Conservation (phyloP, 108 stramenopile species). For the Skeletonema grethae region DNA sequence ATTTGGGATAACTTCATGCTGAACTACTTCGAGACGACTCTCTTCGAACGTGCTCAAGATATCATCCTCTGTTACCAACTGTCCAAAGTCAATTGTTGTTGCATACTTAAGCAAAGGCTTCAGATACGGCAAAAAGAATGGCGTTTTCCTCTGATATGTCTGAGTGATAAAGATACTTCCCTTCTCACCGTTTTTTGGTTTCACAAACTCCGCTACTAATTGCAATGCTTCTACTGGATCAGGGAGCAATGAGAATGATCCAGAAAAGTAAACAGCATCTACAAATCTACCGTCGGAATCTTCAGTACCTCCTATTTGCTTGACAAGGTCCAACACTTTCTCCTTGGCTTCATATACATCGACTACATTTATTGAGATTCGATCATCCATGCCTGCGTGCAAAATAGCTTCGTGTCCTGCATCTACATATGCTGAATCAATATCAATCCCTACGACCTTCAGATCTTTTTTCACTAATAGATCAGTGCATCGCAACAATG, state of each 20-base stretch:
- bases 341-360: slow-evolving; percentile 48
- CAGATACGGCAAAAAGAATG: slow-evolving; percentile 48
- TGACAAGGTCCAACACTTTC: slow-evolving; percentile 27
- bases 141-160: slow-evolving; percentile 62
- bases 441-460: slow-evolving; percentile 64
- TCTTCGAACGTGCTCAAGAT: slow-evolving; percentile 45
- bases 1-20: slow-evolving; percentile 52
- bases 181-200: slow-evolving; percentile 13
- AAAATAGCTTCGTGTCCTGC: slow-evolving; percentile 47
- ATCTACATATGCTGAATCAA: slow-evolving; percentile 56
- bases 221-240: slow-evolving; percentile 59
- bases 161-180: slow-evolving; percentile 69
- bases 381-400: slow-evolving; percentile 26
- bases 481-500: slow-evolving; percentile 45
- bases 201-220: slow-evolving; percentile 37
- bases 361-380: slow-evolving; percentile 43
- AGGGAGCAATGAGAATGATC: slow-evolving; percentile 68
- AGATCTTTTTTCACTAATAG: slow-evolving; percentile 46
- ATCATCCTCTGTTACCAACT: slow-evolving; percentile 53
- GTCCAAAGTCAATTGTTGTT: slow-evolving; percentile 79
- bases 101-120: slow-evolving; percentile 67
- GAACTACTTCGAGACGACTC: slow-evolving; percentile 41
- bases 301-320: slow-evolving; percentile 6
- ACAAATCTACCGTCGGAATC: slow-evolving; percentile 29
- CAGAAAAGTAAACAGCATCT: slow-evolving; percentile 74